These are phyloP conservation scores for Lycium barbarum DNA, from an alignment of 257 asterid species.

Conservation along the genomic window DNA sequence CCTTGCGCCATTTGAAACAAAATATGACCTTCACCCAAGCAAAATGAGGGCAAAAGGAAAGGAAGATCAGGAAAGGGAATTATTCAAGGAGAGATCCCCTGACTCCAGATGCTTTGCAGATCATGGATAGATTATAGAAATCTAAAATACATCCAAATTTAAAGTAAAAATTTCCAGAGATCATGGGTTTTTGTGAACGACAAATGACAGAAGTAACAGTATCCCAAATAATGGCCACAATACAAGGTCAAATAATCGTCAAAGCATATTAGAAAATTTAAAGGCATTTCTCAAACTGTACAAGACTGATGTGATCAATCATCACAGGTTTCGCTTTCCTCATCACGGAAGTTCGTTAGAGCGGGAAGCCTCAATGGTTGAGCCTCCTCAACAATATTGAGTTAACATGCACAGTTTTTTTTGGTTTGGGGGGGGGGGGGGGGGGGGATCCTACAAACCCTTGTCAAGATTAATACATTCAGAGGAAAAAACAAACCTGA, in stretches of 20 bases:
- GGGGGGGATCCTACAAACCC: background rate
- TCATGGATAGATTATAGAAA: background rate
- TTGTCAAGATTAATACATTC: background rate
- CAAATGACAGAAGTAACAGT: background rate
- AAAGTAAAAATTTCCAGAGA: background rate
- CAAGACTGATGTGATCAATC: conserved; percentile 13
- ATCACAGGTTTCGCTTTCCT: background rate
- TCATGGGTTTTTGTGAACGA: background rate
- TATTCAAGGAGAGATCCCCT: background rate
- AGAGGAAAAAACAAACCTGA: conserved; percentile 53
- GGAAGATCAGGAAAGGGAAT: background rate
- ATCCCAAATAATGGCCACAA: conserved; percentile 4
- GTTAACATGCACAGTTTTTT: background rate
- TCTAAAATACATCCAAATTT: background rate
- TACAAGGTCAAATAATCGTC: background rate
- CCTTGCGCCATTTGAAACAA: background rate
- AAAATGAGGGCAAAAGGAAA: conserved; percentile 12
- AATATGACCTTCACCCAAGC: background rate
- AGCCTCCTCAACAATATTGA: background rate
- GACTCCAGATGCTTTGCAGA: conserved; percentile 7
- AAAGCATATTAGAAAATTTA: background rate
- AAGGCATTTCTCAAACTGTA: conserved; percentile 5
- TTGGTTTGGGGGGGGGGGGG: background rate
- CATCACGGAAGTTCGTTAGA: background rate
- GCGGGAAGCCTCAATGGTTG: background rate